A percentile compares a stretch with the other conserved stretches of the same genome.
Conservation (phyloP, 1,284 basidiomycete genomes). For the Irpex rosettiformis region DNA sequence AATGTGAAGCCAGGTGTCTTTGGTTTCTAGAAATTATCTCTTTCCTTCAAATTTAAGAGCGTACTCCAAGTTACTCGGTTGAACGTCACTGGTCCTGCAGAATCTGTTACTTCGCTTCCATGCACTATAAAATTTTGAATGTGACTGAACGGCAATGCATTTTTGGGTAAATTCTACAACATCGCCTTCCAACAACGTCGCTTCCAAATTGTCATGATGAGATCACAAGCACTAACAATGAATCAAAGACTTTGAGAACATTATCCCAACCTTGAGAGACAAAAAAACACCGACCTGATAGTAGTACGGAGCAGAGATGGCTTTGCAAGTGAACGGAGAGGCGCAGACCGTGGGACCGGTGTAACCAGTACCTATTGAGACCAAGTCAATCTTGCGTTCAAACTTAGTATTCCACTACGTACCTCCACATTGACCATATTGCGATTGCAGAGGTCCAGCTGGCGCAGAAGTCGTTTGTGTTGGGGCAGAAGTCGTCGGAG, state of each 20-base stretch:
- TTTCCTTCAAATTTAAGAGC: background rate
- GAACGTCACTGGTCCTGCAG: no score
- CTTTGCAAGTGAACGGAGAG: constrained; percentile 38
- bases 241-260: no score
- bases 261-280: no score
- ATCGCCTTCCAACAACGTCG: no score
- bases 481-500: constrained; percentile 12
- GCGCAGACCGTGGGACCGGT: constrained; percentile 47
- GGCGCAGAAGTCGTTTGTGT: constrained; percentile 31
- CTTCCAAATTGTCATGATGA: no score
- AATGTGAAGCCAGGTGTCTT: constrained; percentile 7
- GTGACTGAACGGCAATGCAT: background rate
- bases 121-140: background rate
- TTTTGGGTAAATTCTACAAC: background rate
- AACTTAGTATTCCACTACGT: constrained; percentile 8
- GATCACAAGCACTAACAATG: constrained; percentile 13
- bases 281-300: constrained; percentile 45
- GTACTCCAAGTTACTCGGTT: no score
- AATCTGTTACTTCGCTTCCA: background rate
- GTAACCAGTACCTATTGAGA: constrained; percentile 36
- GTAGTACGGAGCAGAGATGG: constrained; percentile 52
- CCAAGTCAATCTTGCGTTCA: no score
- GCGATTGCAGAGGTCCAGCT: constrained; percentile 38
- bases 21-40: background rate
- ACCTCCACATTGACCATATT: constrained; percentile 56